Evolutionary conservation across 208 protist species (phyloP).

Genomic region (Novymonas esmeraldas): DNA sequence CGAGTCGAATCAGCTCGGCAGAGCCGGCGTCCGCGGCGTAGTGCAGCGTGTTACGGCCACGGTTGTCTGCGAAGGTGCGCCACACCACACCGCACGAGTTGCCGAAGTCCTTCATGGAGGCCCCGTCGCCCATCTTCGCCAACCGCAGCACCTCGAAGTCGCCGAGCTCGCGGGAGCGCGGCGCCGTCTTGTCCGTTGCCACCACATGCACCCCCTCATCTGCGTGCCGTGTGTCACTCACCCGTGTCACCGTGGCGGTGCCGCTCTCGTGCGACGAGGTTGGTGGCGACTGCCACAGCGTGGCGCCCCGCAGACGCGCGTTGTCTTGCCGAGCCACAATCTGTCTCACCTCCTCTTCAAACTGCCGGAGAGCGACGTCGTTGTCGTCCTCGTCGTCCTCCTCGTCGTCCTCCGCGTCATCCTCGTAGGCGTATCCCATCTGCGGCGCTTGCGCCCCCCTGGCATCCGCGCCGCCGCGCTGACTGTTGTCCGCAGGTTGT

Average conservation of each 20-base stretch:
- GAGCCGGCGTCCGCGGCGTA: conserved; percentile 82
- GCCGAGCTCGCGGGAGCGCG: conserved; percentile 41
- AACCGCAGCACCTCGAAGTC: conserved; percentile 88
- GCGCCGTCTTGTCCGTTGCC: conserved; percentile 38
- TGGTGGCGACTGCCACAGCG: conserved; percentile 14
- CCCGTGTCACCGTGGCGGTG: conserved; percentile 25
- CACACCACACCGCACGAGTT: conserved; percentile 33
- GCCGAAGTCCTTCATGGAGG: conserved; percentile 64
- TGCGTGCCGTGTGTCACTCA: conserved; percentile 32
- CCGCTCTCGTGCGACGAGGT: conserved; percentile 24
- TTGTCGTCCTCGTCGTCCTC: conserved; percentile 23
- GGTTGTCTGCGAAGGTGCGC: conserved; percentile 70
- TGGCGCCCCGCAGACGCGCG: conserved; percentile 12
- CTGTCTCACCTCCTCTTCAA: conserved; percentile 33
- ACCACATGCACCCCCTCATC: conserved; percentile 44
- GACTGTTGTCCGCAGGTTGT: not conserved
- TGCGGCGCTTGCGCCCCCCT: too few relatives aligned
- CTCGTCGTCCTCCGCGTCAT: conserved; percentile 36
- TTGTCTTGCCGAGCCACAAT: conserved; percentile 29
- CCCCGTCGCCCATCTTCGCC: conserved; percentile 79
- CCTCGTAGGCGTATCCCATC: conserved; percentile 32
- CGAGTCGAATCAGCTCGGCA: conserved; percentile 45
- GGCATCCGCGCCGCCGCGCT: not conserved
- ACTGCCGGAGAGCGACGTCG: conserved; percentile 23
- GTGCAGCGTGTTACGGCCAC: conserved; percentile 75